A percentile compares a stretch with the other conserved stretches of the same genome.
Conservation (phyloP, 2,329 filamentous ascomycete species). For the Fusarium lateritium region DNA sequence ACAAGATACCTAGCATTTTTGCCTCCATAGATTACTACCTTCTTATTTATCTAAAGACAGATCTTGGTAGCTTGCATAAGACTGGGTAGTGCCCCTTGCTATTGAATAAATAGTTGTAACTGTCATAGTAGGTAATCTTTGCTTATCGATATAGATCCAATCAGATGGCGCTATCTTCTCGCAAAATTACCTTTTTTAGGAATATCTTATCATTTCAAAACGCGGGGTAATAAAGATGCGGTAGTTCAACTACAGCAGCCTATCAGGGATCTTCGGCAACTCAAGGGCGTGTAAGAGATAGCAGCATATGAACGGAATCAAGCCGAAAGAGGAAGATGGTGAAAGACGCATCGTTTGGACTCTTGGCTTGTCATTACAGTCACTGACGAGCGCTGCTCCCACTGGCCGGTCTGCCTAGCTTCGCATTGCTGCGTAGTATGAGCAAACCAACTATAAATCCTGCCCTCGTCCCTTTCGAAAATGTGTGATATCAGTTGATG, state of each 20-base stretch:
- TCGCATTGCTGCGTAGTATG: no score
- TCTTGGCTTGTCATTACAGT: no score
- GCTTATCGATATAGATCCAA: neutral
- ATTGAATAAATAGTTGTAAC: no score
- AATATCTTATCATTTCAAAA: neutral
- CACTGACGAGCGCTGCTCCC: no score
- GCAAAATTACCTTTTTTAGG: conserved; percentile 9
- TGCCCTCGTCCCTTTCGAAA: no score
- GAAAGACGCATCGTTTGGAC: no score
- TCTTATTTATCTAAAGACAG: neutral
- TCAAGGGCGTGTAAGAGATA: conserved; percentile 13
- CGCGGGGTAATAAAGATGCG: conserved; percentile 19
- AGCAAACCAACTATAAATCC: no score
- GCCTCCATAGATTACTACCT: no score
- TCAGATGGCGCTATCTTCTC: accelerated
- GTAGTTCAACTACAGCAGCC: neutral
- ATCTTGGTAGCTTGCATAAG: conserved; percentile 2
- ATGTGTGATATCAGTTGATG: neutral
- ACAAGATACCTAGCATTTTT: no score
- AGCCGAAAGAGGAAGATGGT: no score
- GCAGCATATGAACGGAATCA: neutral
- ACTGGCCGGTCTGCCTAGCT: no score
- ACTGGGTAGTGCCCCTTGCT: neutral
- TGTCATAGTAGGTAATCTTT: neutral
- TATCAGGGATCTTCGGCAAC: conserved; percentile 23